Conservation (phyloP, 768 basidiomycete species). For the Lyophyllum atratum region DNA sequence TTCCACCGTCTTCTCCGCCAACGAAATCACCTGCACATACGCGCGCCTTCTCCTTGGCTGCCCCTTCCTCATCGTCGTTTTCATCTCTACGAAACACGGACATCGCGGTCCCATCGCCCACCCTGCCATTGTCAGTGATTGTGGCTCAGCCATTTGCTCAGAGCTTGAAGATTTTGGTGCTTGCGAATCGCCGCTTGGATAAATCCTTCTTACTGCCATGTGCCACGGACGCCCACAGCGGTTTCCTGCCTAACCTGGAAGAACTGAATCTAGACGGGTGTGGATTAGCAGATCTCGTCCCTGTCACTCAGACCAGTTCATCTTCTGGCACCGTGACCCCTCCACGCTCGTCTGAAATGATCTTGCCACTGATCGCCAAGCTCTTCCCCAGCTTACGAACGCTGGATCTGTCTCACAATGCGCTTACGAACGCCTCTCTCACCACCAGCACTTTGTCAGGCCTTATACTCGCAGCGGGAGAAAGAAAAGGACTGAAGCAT, state of each 20-base stretch:
- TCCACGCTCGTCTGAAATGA: slow-evolving; percentile 48
- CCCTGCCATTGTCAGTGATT: slow-evolving; percentile 67
- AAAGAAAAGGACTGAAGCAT: slow-evolving; percentile 59
- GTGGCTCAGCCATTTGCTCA: slow-evolving; percentile 59
- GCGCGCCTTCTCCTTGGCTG: slow-evolving; percentile 62
- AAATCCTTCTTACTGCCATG: slow-evolving; percentile 59
- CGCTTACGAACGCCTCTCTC: slow-evolving; percentile 56
- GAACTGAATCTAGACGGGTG: slow-evolving; percentile 79
- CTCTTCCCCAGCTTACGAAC: slow-evolving; percentile 73
- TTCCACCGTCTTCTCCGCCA: slow-evolving; percentile 63
- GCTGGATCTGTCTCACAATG: slow-evolving; percentile 78
- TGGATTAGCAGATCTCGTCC: slow-evolving; percentile 60
- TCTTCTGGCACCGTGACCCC: slow-evolving; percentile 36
- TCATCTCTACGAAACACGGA: slow-evolving; percentile 32
- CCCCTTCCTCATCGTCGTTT: slow-evolving; percentile 27
- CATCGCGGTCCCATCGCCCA: slow-evolving; percentile 63
- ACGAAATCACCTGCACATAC: slow-evolving; percentile 51
- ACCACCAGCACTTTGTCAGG: slow-evolving; percentile 45
- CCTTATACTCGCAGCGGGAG: slow-evolving; percentile 51
- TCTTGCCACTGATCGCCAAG: slow-evolving; percentile 59
- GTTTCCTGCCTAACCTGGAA: slow-evolving; percentile 65
- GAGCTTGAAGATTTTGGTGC: slow-evolving; percentile 56
- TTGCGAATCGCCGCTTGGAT: slow-evolving; percentile 70
- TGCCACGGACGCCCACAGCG: slow-evolving; percentile 27
- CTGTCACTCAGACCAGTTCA: slow-evolving; percentile 41